Evolutionary conservation across 768 basidiomycete genomes (phyloP), one percentile per base, ranked within the genome.

Genomic region (Trametes cubensis): DNA sequence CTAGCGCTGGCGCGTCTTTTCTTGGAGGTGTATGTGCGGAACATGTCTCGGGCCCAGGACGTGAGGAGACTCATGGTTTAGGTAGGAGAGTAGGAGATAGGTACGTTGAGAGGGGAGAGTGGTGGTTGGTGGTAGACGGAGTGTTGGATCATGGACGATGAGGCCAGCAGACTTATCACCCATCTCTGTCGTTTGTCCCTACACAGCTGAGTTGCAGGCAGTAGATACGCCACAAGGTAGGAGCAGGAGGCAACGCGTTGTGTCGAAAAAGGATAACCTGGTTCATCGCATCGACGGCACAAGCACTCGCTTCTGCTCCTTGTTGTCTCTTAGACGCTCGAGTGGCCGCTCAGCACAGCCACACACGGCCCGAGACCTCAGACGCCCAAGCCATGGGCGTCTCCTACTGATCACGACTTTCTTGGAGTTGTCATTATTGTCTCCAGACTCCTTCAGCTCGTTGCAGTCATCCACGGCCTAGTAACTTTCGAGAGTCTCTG

Each of bases 241-340:
- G 39, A 34, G 40, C 8, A 17, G 49, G 11, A 45, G 17, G 25
- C 62, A 58, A 63, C 49, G 51, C 62, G 38, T 63, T 63, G 62
- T 63, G 40, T 40, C 49, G 20, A 20, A 46, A 56, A 49, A 21
- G 61, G 61, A 23, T 20, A 47, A 41, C 30, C 44, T 30, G 47
- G 28, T 34, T 34, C 10, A 11, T 34, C 34, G 34, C 34, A 44
- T 23, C 23, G n/a, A n/a, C 51, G 52, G 49, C 46, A 28, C 40
- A 44, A 42, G 56, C 45, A 25, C 34, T 23, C 30, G 25, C 28
- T 39, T 30, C 34, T 39, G 55, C 56, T 34, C 57, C 42, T 63
- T 63, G 57, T 58, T 63, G 51, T 63, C 21, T 20, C 2, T 39
- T 40, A 40, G 38, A 18, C 56, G 46, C 56, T 26, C 53, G 23